Percentiles rank a stretch among this genome's conserved stretches.
Evolutionary conservation across 2,329 filamentous ascomycete genomes (phyloP).

Genomic region (Tympanopsis confertula): DNA sequence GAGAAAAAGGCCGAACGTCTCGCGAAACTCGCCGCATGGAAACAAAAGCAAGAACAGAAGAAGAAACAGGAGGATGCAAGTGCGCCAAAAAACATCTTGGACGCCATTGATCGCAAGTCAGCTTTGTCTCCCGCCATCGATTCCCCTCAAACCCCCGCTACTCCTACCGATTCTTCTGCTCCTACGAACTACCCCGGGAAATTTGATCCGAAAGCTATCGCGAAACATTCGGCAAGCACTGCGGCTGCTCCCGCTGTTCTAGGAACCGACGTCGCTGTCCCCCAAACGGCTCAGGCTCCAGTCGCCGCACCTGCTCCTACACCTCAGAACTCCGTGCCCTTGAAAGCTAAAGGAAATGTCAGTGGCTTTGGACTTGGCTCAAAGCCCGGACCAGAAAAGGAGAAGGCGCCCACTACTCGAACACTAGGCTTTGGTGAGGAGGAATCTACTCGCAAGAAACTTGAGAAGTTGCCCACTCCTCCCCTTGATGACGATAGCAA

Average conservation of each 20-base stretch:
- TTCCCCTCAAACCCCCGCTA: slow-evolving; percentile 31
- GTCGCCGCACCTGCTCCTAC: slow-evolving; percentile 1
- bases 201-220: slow-evolving; percentile 77
- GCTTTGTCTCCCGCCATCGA: slow-evolving; percentile 35
- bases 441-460: slow-evolving; percentile 72
- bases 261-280: slow-evolving; percentile 28
- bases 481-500: slow-evolving; percentile 47
- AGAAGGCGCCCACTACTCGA: slow-evolving; percentile 58
- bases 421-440: slow-evolving; percentile 82
- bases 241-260: slow-evolving; percentile 34
- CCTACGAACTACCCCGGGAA: slow-evolving; percentile 59
- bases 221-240: slow-evolving; percentile 58
- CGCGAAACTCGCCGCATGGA: slow-evolving; percentile 81
- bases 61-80: slow-evolving; percentile 59
- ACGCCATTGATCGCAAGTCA: slow-evolving; percentile 46
- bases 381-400: slow-evolving; percentile 39
- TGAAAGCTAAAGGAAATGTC: slow-evolving; percentile 62
- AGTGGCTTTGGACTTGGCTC: slow-evolving; percentile 69
- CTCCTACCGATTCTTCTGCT: slow-evolving; percentile 23
- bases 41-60: slow-evolving; percentile 72
- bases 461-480: slow-evolving; percentile 77
- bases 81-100: slow-evolving; percentile 54
- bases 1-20: slow-evolving; percentile 65
- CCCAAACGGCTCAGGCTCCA: slow-evolving; percentile 18
- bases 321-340: slow-evolving; percentile 10